Percentiles rank a stretch among this genome's conserved stretches.
Evolutionary conservation across 2,329 filamentous ascomycete species (phyloP).

Genomic region (Pseudofabraea citricarpa): DNA sequence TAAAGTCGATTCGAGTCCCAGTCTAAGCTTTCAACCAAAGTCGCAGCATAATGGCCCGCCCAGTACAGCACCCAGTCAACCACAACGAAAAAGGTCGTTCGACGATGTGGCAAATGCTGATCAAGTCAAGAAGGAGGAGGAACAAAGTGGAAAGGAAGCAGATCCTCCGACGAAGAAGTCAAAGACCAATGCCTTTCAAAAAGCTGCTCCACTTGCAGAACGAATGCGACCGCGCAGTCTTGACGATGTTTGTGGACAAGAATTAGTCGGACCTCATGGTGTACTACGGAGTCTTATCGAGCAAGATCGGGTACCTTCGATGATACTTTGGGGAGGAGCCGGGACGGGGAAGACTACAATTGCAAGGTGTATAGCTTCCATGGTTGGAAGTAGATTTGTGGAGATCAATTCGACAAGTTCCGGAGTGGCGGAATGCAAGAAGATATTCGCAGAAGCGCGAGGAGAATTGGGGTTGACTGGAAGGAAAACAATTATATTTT

Average conservation of each 20-base stretch:
- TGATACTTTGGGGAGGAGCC: constrained; percentile 87
- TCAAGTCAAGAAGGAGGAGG: constrained; percentile 9
- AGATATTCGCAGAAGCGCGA: constrained; percentile 79
- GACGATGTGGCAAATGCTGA: constrained; percentile 15
- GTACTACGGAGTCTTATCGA: constrained; percentile 84
- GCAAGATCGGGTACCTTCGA: constrained; percentile 79
- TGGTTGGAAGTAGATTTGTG: constrained; percentile 79
- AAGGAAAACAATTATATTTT: constrained; percentile 91
- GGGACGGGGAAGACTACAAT: constrained; percentile 90
- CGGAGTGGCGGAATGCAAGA: constrained; percentile 87
- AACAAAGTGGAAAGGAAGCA: background rate
- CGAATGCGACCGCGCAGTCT: constrained; percentile 83
- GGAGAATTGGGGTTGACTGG: constrained; percentile 78
- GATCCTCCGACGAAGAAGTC: constrained; percentile 51
- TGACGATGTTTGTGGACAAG: constrained; percentile 86
- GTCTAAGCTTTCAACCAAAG: constrained; percentile 30
- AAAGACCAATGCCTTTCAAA: constrained; percentile 59
- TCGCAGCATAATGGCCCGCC: constrained; percentile 21
- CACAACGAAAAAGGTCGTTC: constrained; percentile 25
- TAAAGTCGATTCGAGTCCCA: constrained; percentile 26
- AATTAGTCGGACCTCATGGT: constrained; percentile 80
- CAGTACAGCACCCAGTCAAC: constrained; percentile 13
- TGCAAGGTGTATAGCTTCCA: constrained; percentile 80
- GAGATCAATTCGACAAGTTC: constrained; percentile 93
- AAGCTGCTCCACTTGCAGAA: constrained; percentile 81